Evolutionary conservation across 2,329 filamentous ascomycete species (phyloP).

Genomic region (Exophiala xenobiotica): DNA sequence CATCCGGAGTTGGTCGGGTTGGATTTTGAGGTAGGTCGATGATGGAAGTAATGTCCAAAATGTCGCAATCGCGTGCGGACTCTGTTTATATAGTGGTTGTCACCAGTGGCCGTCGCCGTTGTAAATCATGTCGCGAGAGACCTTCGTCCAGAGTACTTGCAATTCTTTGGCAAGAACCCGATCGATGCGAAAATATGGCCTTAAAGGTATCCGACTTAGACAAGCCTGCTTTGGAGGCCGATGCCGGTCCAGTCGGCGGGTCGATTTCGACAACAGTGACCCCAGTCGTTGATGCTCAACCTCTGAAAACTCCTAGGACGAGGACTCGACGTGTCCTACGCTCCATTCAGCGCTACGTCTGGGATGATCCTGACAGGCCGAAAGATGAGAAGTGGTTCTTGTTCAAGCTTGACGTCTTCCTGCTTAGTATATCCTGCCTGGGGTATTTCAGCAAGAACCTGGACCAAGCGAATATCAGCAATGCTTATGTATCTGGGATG

Average conservation of each 20-base stretch:
- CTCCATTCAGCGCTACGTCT: conserved; percentile 40
- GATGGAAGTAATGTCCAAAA: neutral
- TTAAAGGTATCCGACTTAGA: neutral
- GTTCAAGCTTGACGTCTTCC: conserved; percentile 35
- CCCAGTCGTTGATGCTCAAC: neutral
- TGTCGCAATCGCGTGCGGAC: neutral
- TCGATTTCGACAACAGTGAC: neutral
- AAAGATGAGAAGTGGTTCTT: conserved; percentile 44
- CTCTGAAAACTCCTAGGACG: neutral
- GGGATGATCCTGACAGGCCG: conserved; percentile 54
- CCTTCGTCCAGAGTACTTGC: no score
- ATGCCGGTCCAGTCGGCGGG: neutral
- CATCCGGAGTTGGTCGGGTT: no score
- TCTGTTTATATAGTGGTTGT: neutral
- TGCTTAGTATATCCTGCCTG: conserved; percentile 33
- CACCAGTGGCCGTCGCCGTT: neutral
- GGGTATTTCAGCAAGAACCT: conserved; percentile 32
- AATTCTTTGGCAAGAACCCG: neutral
- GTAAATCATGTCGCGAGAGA: neutral
- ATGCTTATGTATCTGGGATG: conserved; percentile 34
- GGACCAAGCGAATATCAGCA: conserved; percentile 28
- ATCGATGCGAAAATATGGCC: neutral
- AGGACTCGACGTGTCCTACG: neutral
- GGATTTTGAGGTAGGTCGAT: no score
- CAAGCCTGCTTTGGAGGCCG: neutral